phyloP scores from a whole-genome alignment of 306 rosid genomes.

The Hippophae rhamnoides region DNA sequence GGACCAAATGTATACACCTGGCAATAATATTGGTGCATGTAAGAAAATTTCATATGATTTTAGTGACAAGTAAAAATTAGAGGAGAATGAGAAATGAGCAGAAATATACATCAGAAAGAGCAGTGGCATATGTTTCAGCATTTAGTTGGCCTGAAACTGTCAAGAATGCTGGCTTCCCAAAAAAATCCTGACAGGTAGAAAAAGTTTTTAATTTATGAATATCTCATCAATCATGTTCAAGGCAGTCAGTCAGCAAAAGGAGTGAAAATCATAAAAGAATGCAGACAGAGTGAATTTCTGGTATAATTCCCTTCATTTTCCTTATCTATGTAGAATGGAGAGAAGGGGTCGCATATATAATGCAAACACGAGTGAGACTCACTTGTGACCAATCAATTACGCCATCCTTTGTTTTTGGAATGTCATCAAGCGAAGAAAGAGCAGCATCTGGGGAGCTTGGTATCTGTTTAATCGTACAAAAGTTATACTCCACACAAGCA shows the following conservation, averaged over 20 bases:
- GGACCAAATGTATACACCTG: constrained; percentile 91
- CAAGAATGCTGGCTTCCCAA: constrained; percentile 91
- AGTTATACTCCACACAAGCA: background rate
- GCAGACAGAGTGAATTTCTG: background rate
- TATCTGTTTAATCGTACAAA: constrained; percentile 42
- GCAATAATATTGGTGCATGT: background rate
- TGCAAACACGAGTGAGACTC: constrained; percentile 27
- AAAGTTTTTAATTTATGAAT: constrained; percentile 13
- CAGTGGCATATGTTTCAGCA: constrained; percentile 94
- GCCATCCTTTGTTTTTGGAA: constrained; percentile 62
- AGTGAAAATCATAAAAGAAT: background rate
- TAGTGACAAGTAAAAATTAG: no score
- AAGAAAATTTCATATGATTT: no score
- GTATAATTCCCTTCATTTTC: background rate
- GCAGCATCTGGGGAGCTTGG: constrained; percentile 60
- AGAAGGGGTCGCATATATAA: background rate
- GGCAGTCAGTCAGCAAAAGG: background rate
- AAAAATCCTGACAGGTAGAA: constrained; percentile 61
- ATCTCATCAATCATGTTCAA: no score
- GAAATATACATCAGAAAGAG: constrained; percentile 74
- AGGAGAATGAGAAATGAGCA: no score
- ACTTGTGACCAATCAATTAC: constrained; percentile 91
- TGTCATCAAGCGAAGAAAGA: constrained; percentile 55
- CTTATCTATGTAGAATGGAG: background rate
- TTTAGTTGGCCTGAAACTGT: constrained; percentile 97